Conservation (phyloP, 2,329 filamentous ascomycete species). For the Aspergillus tamarii region DNA sequence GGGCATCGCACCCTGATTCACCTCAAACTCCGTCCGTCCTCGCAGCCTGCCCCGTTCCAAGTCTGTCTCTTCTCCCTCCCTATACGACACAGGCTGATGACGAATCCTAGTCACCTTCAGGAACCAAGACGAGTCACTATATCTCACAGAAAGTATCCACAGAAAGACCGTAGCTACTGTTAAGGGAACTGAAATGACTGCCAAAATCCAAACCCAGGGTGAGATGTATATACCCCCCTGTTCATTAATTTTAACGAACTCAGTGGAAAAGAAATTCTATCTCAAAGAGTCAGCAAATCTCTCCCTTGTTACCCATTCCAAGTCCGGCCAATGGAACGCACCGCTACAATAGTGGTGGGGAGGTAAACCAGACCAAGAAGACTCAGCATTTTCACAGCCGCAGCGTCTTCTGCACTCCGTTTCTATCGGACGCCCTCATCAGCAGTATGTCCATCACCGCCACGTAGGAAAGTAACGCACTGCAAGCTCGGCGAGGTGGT, state of each 20-base stretch:
- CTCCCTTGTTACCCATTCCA: background rate
- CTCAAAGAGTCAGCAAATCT: background rate
- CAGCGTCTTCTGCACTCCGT: constrained; percentile 12
- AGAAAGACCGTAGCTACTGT: constrained; percentile 11
- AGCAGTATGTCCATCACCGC: background rate
- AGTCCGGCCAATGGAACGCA: background rate
- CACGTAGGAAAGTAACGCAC: constrained; percentile 7
- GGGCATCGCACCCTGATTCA: background rate
- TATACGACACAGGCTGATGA: background rate
- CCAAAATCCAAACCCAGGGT: constrained; percentile 16
- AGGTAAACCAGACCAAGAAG: constrained; percentile 18
- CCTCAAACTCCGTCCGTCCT: background rate
- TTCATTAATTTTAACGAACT: constrained; percentile 17
- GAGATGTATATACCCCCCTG: constrained; percentile 14
- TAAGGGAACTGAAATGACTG: constrained; percentile 14
- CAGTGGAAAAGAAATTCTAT: constrained; percentile 21
- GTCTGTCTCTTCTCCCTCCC: background rate
- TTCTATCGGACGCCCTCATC: background rate
- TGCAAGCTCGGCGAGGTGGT: constrained; percentile 12
- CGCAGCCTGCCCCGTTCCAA: background rate
- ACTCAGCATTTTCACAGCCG: constrained; percentile 19
- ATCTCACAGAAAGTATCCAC: constrained; percentile 16
- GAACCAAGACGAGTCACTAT: background rate
- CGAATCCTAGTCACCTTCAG: background rate
- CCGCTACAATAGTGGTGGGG: constrained; percentile 18